Base-by-base conservation (phyloP, 495 filamentous ascomycete genomes). In the Haplographium delicatum region DNA sequence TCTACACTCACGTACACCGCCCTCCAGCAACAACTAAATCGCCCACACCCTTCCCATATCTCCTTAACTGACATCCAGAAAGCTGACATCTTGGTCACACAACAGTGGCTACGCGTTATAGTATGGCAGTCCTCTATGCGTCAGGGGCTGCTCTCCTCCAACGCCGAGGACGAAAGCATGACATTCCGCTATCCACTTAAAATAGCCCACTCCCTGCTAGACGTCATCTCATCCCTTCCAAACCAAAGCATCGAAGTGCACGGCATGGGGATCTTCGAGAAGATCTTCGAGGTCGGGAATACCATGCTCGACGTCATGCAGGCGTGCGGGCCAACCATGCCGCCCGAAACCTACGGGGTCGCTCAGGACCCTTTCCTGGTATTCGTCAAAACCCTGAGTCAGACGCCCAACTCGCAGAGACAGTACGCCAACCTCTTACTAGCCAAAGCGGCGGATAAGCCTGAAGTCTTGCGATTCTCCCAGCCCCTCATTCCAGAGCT, bases 101-200 rank as follows among this genome's bases (percentile, higher is more conserved):
- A 79, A 53, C 79, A 84, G 55, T 84, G 81, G 81, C 70, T 84
- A 0, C 72, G 76, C 18, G 66, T 75, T 0, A 76, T 81, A 55
- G 72, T 81, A 53, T 84, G 81, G 81, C 80, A 76, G 40, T 62
- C 77, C 19, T 78, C 78, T 5, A 79, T 81, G 69, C 70, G 67
- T 0, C 69, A 76, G 56, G 65, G 70, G 18, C 69, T 80, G 0
- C 74, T 81, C 22, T 66, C 68, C 11, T 70, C 63, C 30, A 61
- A 53, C 15, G 65, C 64, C 13, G 65, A 63, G 31, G 68, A 80
- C 31, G 63, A 71, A 15, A 72, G 71, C 16, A 66, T 84, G 44
- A 74, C 75, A 5, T 79, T 82, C 34, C 75, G 76, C 42, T 74
- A 83, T 11, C 81, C 81, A 0, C 71, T 84, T 1, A 51, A 78